These are phyloP conservation scores for Cephaloascus fragrans DNA, from an alignment of 805 yeast genomes.

Conservation along the genomic window DNA sequence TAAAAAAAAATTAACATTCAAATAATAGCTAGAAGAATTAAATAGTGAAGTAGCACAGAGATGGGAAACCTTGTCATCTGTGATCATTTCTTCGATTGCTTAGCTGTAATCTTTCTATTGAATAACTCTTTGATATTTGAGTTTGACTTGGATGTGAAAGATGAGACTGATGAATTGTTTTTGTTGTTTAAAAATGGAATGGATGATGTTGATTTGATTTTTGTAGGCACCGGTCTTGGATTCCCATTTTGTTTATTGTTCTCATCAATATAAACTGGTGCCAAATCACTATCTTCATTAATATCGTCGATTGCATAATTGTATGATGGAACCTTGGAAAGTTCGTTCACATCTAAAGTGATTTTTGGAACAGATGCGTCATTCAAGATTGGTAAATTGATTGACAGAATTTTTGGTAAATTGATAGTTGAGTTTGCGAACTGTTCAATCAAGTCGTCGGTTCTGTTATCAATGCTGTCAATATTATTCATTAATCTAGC, in stretches of 20 bases:
- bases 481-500: too few species aligned
- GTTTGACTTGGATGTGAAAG: neutral
- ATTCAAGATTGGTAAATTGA: conserved; percentile 1
- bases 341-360: conserved; percentile 11
- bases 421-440: neutral
- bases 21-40: too few species aligned
- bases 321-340: conserved; percentile 27
- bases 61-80: too few species aligned
- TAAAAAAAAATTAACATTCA: neutral
- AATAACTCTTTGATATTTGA: neutral
- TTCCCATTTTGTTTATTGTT: neutral
- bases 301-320: conserved; percentile 28
- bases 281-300: conserved; percentile 11
- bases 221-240: neutral
- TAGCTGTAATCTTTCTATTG: neutral
- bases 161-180: neutral
- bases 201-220: neutral
- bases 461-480: neutral
- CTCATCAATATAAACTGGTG: conserved; percentile 9
- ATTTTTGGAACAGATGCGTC: conserved; percentile 1
- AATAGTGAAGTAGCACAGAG: too few species aligned
- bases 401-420: conserved; percentile 2
- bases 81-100: neutral
- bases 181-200: neutral
- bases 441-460: neutral